phyloP scores from a whole-genome alignment of 495 filamentous ascomycete species.

The Immersiella caudata region DNA sequence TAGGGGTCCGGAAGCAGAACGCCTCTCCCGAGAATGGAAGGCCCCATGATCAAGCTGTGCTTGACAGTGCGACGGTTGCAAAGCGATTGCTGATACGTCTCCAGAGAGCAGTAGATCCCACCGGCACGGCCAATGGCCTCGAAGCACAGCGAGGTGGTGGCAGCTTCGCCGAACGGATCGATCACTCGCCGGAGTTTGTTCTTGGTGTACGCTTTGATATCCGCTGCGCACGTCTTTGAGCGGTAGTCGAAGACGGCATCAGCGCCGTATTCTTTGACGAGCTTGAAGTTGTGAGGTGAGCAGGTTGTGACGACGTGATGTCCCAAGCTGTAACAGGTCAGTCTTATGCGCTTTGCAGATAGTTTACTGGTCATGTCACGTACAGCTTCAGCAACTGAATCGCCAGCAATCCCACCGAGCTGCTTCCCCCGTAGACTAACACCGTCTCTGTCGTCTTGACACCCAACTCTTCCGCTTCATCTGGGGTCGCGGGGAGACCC shows the following conservation, averaged over 20 bases:
- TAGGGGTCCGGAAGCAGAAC: slow-evolving; percentile 17
- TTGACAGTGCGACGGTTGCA: slow-evolving; percentile 22
- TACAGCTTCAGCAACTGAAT: slow-evolving; percentile 19
- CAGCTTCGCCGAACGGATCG: slow-evolving; percentile 45
- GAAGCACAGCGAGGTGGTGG: slow-evolving; percentile 27
- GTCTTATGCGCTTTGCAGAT: too few species aligned
- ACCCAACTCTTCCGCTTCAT: slow-evolving; percentile 26
- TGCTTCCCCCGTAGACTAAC: slow-evolving; percentile 20
- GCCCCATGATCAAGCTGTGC: slow-evolving; percentile 22
- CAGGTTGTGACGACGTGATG: slow-evolving; percentile 53
- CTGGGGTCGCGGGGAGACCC: slow-evolving; percentile 32
- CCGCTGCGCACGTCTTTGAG: slow-evolving; percentile 41
- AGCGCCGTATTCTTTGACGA: slow-evolving; percentile 56
- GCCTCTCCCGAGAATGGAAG: slow-evolving; percentile 15
- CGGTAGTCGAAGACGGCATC: slow-evolving; percentile 59
- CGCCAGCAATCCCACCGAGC: slow-evolving; percentile 11
- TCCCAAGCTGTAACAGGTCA: background rate
- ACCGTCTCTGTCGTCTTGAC: slow-evolving; percentile 16
- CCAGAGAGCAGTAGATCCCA: slow-evolving; percentile 30
- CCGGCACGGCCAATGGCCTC: slow-evolving; percentile 29
- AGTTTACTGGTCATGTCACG: too few species aligned
- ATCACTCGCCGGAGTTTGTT: slow-evolving; percentile 42
- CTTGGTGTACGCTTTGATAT: slow-evolving; percentile 45
- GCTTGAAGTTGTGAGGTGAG: slow-evolving; percentile 57
- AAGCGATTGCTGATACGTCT: slow-evolving; percentile 24